phyloP scores from a whole-genome alignment of 495 filamentous ascomycete species.

The Achaetomiella virescens region DNA sequence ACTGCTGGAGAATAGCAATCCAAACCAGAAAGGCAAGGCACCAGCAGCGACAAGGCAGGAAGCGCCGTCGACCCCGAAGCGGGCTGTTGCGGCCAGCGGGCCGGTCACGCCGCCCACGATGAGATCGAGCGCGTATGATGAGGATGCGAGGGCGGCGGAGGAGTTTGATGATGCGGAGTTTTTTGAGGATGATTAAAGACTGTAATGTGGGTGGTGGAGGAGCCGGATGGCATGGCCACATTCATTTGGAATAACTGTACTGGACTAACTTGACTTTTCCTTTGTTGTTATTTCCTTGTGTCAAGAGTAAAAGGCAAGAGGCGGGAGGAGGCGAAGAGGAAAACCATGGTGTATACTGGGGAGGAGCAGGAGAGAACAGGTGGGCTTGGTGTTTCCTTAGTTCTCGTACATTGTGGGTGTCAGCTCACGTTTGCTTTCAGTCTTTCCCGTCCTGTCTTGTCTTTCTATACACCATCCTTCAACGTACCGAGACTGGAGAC shows the following conservation, averaged over 20 bases:
- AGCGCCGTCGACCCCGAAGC: constrained; percentile 30
- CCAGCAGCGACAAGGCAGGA: constrained; percentile 7
- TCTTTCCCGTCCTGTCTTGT: neutral
- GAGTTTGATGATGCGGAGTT: constrained; percentile 52
- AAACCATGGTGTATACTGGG: no score
- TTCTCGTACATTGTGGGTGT: neutral
- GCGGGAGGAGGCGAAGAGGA: no score
- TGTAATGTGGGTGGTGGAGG: constrained; percentile 6
- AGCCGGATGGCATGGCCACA: neutral
- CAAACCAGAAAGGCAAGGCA: neutral
- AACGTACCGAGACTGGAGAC: no score
- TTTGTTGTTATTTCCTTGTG: constrained; percentile 20
- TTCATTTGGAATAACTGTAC: neutral
- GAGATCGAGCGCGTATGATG: constrained; percentile 61
- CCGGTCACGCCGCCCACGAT: constrained; percentile 67
- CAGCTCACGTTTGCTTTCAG: neutral
- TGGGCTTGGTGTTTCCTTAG: no score
- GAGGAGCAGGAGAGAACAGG: constrained; percentile 6
- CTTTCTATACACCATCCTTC: no score
- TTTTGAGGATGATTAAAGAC: constrained; percentile 42
- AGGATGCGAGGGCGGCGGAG: constrained; percentile 54
- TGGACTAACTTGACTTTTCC: constrained; percentile 12
- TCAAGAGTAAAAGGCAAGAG: no score
- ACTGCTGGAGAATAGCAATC: neutral
- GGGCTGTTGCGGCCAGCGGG: constrained; percentile 19